Percentiles rank a stretch among this genome's conserved stretches.
Evolutionary conservation across 306 rosid genomes (phyloP).

Genomic region (Mimosa bimucronata): DNA sequence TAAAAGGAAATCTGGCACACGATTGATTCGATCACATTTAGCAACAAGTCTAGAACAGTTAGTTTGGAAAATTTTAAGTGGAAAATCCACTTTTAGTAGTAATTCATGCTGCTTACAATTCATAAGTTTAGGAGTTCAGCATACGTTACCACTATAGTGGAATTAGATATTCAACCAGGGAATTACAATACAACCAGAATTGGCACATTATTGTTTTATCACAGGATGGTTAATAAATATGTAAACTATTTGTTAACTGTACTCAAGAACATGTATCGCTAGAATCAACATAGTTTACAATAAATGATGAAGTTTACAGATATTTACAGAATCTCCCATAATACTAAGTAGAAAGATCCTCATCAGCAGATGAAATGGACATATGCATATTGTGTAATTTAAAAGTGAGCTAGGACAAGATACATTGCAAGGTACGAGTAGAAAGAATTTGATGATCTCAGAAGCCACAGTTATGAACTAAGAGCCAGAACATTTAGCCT

Average conservation of each 20-base stretch:
- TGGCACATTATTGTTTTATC: background rate
- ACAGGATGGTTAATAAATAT: constrained; percentile 11
- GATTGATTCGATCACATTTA: constrained; percentile 1
- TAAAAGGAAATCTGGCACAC: background rate
- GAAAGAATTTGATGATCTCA: constrained; percentile 21
- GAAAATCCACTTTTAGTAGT: background rate
- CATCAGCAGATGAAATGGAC: constrained; percentile 12
- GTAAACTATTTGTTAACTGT: background rate
- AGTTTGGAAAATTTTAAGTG: constrained; percentile 11
- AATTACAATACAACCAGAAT: constrained; percentile 2
- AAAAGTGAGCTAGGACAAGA: background rate
- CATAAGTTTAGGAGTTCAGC: background rate
- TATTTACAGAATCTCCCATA: constrained; percentile 10
- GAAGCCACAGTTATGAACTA: constrained; percentile 7
- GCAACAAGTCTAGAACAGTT: constrained; percentile 9
- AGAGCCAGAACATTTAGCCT: constrained; percentile 25
- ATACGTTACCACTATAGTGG: constrained; percentile 10
- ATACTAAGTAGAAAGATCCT: constrained; percentile 18
- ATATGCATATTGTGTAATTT: background rate
- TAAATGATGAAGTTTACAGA: background rate
- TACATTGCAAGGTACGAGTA: constrained; percentile 1
- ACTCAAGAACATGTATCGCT: background rate
- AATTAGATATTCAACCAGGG: constrained; percentile 8
- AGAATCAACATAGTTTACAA: constrained; percentile 12
- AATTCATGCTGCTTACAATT: background rate